Conservation (phyloP, 2,329 filamentous ascomycete species). For the Ophiosphaerella herpotricha region DNA sequence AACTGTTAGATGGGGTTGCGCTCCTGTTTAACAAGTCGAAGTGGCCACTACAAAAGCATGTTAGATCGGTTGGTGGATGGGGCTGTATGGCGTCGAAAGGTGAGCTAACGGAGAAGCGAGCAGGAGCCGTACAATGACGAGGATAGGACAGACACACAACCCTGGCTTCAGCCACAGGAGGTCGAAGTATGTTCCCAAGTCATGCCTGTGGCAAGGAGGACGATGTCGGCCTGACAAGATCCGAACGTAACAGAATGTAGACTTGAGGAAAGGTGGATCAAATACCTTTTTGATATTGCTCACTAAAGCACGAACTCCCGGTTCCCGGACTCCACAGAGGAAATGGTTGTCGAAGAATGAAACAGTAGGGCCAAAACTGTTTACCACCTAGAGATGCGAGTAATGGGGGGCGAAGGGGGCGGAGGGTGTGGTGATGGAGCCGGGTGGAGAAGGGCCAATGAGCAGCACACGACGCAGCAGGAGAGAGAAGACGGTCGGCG, state of each 20-base stretch:
- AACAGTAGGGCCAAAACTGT: slow-evolving; percentile 10
- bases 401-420: slow-evolving; percentile 21
- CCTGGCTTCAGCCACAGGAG: slow-evolving; percentile 11
- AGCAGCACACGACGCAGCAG: slow-evolving; percentile 36
- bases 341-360: slow-evolving; percentile 3
- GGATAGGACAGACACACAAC: slow-evolving; percentile 6
- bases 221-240: neutral
- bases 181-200: neutral
- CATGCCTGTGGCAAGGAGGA: neutral
- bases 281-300: slow-evolving; percentile 26
- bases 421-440: slow-evolving; percentile 22
- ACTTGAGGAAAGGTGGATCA: slow-evolving; percentile 1
- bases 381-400: slow-evolving; percentile 12
- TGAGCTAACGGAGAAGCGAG: slow-evolving; percentile 36
- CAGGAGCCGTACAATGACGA: slow-evolving; percentile 21
- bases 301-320: neutral
- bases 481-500: slow-evolving; percentile 39
- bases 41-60: slow-evolving; percentile 21
- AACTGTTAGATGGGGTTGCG: slow-evolving; percentile 17
- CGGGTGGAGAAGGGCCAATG: slow-evolving; percentile 31
- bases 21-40: slow-evolving; percentile 23
- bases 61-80: slow-evolving; percentile 26
- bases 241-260: slow-evolving; percentile 4
- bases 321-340: neutral
- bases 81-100: slow-evolving; percentile 38